Evolutionary conservation across 768 basidiomycete genomes (phyloP).

Genomic region (Pleurotus sapidus): DNA sequence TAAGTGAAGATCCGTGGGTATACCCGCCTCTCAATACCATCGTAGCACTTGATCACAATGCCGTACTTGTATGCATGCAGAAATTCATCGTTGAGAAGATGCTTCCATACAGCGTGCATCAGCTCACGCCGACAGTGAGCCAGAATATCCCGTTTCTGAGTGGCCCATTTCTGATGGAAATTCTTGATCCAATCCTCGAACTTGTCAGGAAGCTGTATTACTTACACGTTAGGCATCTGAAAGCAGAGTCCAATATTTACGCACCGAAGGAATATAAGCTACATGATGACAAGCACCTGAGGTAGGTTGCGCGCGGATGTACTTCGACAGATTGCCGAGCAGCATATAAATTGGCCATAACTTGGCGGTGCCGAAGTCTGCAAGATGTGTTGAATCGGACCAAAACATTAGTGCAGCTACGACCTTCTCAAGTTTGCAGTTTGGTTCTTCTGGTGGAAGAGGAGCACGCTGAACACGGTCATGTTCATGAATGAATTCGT

Average conservation of each 20-base stretch:
- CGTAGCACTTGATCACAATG: too few species aligned
- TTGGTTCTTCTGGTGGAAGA: conserved; percentile 9
- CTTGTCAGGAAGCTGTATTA: not conserved
- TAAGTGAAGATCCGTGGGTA: too few species aligned
- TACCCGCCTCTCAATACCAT: too few species aligned
- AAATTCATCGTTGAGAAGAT: conserved; percentile 23
- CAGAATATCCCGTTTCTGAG: conserved; percentile 9
- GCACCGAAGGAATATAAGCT: conserved; percentile 36
- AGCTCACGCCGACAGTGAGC: conserved; percentile 29
- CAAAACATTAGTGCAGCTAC: conserved; percentile 27
- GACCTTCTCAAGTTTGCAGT: conserved; percentile 17
- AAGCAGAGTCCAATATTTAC: conserved; percentile 5
- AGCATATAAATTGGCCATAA: too few species aligned
- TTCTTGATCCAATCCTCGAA: not conserved
- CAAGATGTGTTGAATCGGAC: conserved; percentile 20
- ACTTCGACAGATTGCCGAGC: conserved; percentile 44
- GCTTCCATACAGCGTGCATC: conserved; percentile 28
- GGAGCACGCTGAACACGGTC: conserved; percentile 8
- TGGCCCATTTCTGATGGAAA: not conserved
- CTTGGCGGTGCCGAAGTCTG: conserved; percentile 25
- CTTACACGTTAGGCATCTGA: not conserved
- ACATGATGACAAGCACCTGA: conserved; percentile 26
- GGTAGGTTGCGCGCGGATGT: conserved; percentile 24
- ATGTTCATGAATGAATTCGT: too few species aligned
- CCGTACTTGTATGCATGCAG: too few species aligned